phyloP scores from a whole-genome alignment of 176 grass and related monocot genomes.

The Poa pratensis region DNA sequence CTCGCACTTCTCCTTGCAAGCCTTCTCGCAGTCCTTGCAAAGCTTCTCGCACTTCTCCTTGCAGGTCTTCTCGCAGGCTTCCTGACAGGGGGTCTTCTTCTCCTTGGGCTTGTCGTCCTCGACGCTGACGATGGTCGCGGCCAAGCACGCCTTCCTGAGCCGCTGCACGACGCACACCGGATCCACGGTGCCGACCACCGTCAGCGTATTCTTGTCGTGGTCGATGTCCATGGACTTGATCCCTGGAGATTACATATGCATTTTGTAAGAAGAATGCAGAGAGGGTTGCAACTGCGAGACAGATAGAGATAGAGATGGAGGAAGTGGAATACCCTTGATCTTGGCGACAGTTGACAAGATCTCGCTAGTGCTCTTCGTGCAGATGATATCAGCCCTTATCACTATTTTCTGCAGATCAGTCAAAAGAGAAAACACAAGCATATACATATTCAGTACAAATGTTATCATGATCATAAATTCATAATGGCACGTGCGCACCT shows the following conservation, averaged over 20 bases:
- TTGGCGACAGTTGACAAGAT: slow-evolving; percentile 50
- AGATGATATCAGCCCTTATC: slow-evolving; percentile 45
- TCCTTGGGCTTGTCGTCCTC: slow-evolving; percentile 54
- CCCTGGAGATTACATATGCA: slow-evolving; percentile 15
- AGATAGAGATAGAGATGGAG: neutral
- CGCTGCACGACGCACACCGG: slow-evolving; percentile 46
- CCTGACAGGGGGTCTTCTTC: slow-evolving; percentile 47
- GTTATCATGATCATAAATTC: neutral
- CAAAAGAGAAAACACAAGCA: neutral
- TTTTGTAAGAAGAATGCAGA: neutral
- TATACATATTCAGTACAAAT: neutral
- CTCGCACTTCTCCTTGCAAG: slow-evolving; percentile 16
- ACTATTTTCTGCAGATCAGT: slow-evolving; percentile 53
- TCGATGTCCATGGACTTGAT: slow-evolving; percentile 61
- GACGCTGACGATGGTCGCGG: slow-evolving; percentile 45
- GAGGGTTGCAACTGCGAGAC: neutral
- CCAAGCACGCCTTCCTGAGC: slow-evolving; percentile 54
- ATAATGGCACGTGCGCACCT: neutral
- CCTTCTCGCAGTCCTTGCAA: slow-evolving; percentile 49
- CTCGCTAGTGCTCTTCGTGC: slow-evolving; percentile 41
- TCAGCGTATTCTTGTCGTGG: slow-evolving; percentile 58
- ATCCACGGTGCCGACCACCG: slow-evolving; percentile 60
- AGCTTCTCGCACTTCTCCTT: slow-evolving; percentile 51
- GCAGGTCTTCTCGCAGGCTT: slow-evolving; percentile 50
- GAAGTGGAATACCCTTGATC: slow-evolving; percentile 38